phyloP scores from a whole-genome alignment of 495 filamentous ascomycete genomes.

The Hyaloscypha bicolor region DNA sequence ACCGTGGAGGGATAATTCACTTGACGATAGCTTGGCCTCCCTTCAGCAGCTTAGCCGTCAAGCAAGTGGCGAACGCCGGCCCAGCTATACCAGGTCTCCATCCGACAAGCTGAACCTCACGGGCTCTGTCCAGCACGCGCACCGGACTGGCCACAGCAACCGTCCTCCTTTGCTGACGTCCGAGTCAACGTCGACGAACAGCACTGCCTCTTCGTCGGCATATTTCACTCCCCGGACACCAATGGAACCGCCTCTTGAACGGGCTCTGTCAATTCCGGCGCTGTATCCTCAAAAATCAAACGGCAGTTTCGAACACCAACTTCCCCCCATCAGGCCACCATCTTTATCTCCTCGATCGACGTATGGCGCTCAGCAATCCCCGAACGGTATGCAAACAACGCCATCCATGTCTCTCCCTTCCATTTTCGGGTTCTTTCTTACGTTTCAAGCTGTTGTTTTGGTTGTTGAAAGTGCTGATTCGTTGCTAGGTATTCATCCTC shows the following conservation, averaged over 20 bases:
- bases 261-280: slow-evolving; percentile 31
- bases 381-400: slow-evolving; percentile 24
- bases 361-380: slow-evolving; percentile 20
- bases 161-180: slow-evolving; percentile 25
- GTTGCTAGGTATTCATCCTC: slow-evolving; percentile 9
- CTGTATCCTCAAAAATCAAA: slow-evolving; percentile 27
- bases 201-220: slow-evolving; percentile 25
- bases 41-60: slow-evolving; percentile 24
- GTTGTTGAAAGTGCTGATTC: slow-evolving; percentile 3
- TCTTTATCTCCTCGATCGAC: slow-evolving; percentile 32
- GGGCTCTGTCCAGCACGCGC: slow-evolving; percentile 24
- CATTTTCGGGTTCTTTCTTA: background rate
- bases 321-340: slow-evolving; percentile 30
- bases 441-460: background rate
- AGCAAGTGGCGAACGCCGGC: slow-evolving; percentile 10
- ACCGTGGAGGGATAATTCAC: slow-evolving; percentile 29
- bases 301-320: slow-evolving; percentile 28
- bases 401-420: background rate
- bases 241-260: slow-evolving; percentile 31
- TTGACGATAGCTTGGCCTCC: slow-evolving; percentile 15
- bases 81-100: slow-evolving; percentile 7
- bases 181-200: slow-evolving; percentile 31
- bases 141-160: slow-evolving; percentile 20
- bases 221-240: slow-evolving; percentile 30
- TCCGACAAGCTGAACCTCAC: slow-evolving; percentile 12